Evolutionary conservation across 768 basidiomycete genomes (phyloP), one percentile per base, ranked within the genome.

Genomic region (Kwoniella pini): DNA sequence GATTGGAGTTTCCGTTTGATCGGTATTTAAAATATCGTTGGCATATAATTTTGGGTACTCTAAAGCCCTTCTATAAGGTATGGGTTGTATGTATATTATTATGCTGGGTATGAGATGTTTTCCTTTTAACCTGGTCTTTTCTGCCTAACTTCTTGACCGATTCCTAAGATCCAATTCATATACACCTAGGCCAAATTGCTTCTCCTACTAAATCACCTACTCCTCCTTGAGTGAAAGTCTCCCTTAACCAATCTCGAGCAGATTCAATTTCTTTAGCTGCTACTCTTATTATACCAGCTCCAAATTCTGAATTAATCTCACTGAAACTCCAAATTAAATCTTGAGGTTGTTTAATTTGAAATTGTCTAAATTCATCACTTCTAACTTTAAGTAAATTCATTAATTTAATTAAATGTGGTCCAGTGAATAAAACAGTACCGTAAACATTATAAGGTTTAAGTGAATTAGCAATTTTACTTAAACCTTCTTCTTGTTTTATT

Each of bases 361-460:
- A 88, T 57, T 96, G 85, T 3, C 83, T 82, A 30, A 86, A 85
- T 15, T 78, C 65, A 50, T 81, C 78, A 67, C 87, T 87, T 65
- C 82, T 75, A 21, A 63, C 77, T 22, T 78, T 71, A 49, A 97
- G 80, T 48, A 81, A 75, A 1, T 73, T 56, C 30, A 88, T 80
- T 4, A 87, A 79, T 1, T 69, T 69, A 44, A 80, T 77, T 19
- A 86, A 81, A 56, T 82, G 76, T 0, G 88, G 87, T 3, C 94
- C 95, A 63, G 83, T 84, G 62, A 97, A 82, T 62, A 96, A 81
- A 19, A 95, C 77, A 65, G 86, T 93, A 19, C 91, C 92, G 77
- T 95, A 97, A 78, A 91, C 94, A 7, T 88, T 84, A 74, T 95
- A 97, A 2, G 92, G 91, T 9, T 81, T 81, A 55, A 96, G 82